Base-by-base conservation (phyloP, 768 basidiomycete species). In the Termitomyces sp. region DNA sequence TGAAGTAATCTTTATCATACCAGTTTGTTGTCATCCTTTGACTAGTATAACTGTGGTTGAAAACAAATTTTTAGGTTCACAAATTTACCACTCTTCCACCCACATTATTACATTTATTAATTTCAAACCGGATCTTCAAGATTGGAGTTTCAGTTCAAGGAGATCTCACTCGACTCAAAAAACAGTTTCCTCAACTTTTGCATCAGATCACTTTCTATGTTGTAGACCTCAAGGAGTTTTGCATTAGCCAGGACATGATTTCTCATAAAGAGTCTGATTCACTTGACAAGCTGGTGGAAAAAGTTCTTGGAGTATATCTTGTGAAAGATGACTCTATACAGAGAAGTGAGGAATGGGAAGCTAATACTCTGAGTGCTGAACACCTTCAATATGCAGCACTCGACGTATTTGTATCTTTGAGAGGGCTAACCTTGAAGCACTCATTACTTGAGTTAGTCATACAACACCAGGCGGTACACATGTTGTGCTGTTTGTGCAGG, bases 221-320 rank as follows among this genome's bases (percentile, higher is more conserved):
- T 3, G 55, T 59, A 34, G 36, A 59, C 22, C 49, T 59, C n/a
- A 59, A 59, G 34, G 42, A 55, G 13, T 59, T 51, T 24, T 59
- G 58, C 13, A n/a, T 39, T 39, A 3, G n/a, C 3, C 0, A 4
- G n/a, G n/a, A 8, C 3, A 39, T 39, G 7, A 39, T 39, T n/a
- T 2, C 39, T 2, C 6, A n/a, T 8, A 15, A 13, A n/a, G n/a
- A 39, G 18, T 39, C 39, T 15, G 39, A 6, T n/a, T 18, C 39
- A 39, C 39, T 39, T 4, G 6, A 39, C 4, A 39, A n/a, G n/a
- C 39, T 39, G 18, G 18, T 39, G 4, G 7, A 39, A 8, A 39
- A n/a, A 8, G 8, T n/a, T 7, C 7, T 8, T 0, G 5, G n/a
- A 7, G n/a, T n/a, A 8, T 39, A 39, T n/a, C 39, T 39, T 39